Evolutionary conservation across 208 protist genomes (phyloP).

Genomic region (Wallacemonas sp.): DNA sequence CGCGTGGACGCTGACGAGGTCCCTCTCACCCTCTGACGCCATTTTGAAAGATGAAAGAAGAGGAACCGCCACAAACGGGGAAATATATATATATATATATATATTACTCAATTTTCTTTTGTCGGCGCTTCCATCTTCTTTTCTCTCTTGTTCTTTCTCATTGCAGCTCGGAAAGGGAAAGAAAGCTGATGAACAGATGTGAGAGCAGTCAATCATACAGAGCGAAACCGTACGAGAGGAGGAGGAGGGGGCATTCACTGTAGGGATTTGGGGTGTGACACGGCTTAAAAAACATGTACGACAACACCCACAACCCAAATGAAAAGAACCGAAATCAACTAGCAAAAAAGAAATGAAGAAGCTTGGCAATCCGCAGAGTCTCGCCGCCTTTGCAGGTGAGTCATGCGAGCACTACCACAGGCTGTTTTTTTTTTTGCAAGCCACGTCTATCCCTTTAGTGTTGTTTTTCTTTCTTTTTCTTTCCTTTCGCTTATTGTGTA

Average conservation of each 20-base stretch:
- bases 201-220: too few species aligned
- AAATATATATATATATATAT: not conserved
- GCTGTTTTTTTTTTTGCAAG: not conserved
- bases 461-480: conserved; percentile 11
- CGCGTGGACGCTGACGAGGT: conserved; percentile 3
- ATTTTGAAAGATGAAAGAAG: not conserved
- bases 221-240: too few species aligned
- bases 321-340: not conserved
- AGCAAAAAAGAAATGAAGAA: too few species aligned
- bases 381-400: not conserved
- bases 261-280: not conserved
- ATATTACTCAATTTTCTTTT: not conserved
- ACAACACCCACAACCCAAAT: not conserved
- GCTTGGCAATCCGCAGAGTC: too few species aligned
- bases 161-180: too few species aligned
- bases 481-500: conserved; percentile 10
- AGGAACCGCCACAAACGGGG: not conserved
- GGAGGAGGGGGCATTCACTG: too few species aligned
- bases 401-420: not conserved
- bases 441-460: not conserved
- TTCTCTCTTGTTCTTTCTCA: not conserved
- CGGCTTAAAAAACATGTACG: not conserved
- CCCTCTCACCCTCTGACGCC: not conserved
- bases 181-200: too few species aligned
- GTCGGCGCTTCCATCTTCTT: not conserved